Evolutionary conservation across 1,284 basidiomycete species (phyloP).

Genomic region (Tylopilus orsonianus): DNA sequence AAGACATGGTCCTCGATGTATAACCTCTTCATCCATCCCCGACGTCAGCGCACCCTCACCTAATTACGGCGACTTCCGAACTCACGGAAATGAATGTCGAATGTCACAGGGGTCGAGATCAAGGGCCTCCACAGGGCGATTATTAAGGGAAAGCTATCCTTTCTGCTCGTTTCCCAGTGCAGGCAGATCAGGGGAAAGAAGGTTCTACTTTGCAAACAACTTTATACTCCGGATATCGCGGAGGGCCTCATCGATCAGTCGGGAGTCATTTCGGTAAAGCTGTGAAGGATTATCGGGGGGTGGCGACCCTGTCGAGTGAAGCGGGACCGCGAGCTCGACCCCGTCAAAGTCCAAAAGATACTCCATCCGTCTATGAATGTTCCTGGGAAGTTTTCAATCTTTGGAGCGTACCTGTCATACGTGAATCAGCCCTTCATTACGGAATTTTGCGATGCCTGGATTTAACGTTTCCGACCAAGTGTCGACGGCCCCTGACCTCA

Average conservation of each 20-base stretch:
- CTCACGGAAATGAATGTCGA: slow-evolving; percentile 8
- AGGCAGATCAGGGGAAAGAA: background rate
- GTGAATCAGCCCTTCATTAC: background rate
- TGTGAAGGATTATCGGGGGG: no score
- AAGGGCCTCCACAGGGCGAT: background rate
- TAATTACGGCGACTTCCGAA: slow-evolving; percentile 3
- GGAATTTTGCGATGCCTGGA: background rate
- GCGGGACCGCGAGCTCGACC: background rate
- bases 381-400: background rate
- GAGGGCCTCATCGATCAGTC: background rate
- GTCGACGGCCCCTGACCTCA: background rate
- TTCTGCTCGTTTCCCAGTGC: no score
- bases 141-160: background rate
- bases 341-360: background rate
- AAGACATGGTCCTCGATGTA: background rate
- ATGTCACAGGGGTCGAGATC: slow-evolving; percentile 3
- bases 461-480: background rate
- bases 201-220: background rate
- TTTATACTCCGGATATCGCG: background rate
- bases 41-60: background rate
- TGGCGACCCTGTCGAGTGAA: background rate
- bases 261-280: background rate
- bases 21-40: background rate
- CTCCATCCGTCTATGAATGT: background rate
- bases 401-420: background rate